Percentiles rank a stretch among this genome's conserved stretches.
Evolutionary conservation across 2,329 filamentous ascomycete species (phyloP).

Genomic region (Pseudogymnoascus sp.): DNA sequence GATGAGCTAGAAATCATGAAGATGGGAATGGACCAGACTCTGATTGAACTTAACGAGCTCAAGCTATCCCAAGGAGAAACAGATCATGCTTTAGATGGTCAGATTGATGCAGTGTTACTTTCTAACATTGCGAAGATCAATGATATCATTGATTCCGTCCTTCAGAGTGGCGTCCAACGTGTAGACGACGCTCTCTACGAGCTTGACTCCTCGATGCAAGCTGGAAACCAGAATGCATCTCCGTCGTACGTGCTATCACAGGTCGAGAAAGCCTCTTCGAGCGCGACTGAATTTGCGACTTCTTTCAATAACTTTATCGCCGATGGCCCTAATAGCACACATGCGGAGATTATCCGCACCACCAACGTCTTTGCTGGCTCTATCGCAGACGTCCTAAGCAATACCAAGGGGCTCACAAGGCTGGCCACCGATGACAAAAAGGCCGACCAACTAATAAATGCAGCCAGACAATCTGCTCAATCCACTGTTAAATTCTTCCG

Average conservation of each 20-base stretch:
- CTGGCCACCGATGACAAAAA: slow-evolving; percentile 96
- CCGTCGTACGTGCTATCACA: slow-evolving; percentile 92
- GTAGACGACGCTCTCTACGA: slow-evolving; percentile 97
- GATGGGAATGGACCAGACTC: slow-evolving; percentile 91
- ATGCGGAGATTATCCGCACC: slow-evolving; percentile 86
- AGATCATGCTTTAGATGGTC: slow-evolving; percentile 75
- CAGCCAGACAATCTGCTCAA: slow-evolving; percentile 73
- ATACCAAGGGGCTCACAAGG: slow-evolving; percentile 88
- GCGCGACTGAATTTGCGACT: slow-evolving; percentile 93
- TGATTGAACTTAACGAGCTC: slow-evolving; percentile 86
- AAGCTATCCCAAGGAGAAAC: slow-evolving; percentile 65
- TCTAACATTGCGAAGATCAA: slow-evolving; percentile 88
- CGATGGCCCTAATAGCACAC: slow-evolving; percentile 83
- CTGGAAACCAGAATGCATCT: slow-evolving; percentile 95
- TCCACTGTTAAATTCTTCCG: slow-evolving; percentile 94
- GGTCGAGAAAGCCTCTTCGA: slow-evolving; percentile 91
- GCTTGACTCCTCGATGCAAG: slow-evolving; percentile 94
- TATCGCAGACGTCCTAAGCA: slow-evolving; percentile 87
- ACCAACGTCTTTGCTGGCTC: slow-evolving; percentile 86
- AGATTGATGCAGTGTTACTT: slow-evolving; percentile 82
- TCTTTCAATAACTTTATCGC: slow-evolving; percentile 98
- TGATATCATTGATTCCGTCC: slow-evolving; percentile 92
- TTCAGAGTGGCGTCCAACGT: slow-evolving; percentile 84
- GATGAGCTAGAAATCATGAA: slow-evolving; percentile 98
- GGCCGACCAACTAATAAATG: slow-evolving; percentile 73